phyloP scores from a whole-genome alignment of 768 basidiomycete genomes.

The Collybia mongolica region DNA sequence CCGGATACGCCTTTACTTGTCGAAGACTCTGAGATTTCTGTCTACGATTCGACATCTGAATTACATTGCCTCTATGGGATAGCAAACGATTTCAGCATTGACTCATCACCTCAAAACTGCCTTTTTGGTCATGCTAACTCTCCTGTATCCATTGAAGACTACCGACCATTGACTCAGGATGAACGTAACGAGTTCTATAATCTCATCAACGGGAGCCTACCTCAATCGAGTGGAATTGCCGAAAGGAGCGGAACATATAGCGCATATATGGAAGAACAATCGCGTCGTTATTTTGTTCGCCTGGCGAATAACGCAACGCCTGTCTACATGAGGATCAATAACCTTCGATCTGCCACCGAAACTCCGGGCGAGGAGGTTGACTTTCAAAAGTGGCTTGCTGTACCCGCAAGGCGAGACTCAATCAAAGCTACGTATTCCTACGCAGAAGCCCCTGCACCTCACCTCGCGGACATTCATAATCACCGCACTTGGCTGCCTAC shows the following conservation, averaged over 20 bases:
- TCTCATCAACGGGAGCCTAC: conserved; percentile 47
- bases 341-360: neutral
- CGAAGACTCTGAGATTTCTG: conserved; percentile 14
- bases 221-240: conserved; percentile 41
- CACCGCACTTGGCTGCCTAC: too few species aligned
- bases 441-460: too few species aligned
- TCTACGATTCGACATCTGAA: conserved; percentile 14
- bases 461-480: too few species aligned
- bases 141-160: conserved; percentile 22
- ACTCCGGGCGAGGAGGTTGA: conserved; percentile 22
- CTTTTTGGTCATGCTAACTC: conserved; percentile 10
- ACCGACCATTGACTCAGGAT: conserved; percentile 33
- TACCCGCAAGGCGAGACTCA: conserved; percentile 2
- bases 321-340: too few species aligned
- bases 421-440: too few species aligned
- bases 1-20: conserved; percentile 13
- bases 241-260: conserved; percentile 54
- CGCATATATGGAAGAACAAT: conserved; percentile 47
- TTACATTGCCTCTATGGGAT: neutral
- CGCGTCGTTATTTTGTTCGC: conserved; percentile 45
- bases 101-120: neutral
- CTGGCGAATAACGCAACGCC: conserved; percentile 13
- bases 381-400: conserved; percentile 29
- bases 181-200: conserved; percentile 54
- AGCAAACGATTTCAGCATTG: neutral